These are phyloP conservation scores for Leishmania arabica DNA, from an alignment of 208 protist genomes.

Conservation along the genomic window DNA sequence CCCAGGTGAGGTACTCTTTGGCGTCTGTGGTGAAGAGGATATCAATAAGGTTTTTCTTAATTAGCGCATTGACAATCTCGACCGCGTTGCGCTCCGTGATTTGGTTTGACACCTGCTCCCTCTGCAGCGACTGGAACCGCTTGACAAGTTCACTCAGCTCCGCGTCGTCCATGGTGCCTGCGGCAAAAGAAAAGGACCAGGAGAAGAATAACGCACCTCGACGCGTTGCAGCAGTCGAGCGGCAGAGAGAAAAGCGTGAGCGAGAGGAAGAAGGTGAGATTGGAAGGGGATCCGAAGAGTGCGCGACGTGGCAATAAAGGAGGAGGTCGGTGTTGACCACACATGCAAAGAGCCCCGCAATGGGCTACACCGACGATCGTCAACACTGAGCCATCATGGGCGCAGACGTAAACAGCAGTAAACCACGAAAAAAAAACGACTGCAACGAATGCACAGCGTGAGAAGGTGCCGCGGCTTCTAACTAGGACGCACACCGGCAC, in stretches of 20 bases:
- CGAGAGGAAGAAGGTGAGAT: neutral
- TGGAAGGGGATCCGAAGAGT: neutral
- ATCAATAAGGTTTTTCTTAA: slow-evolving; percentile 72
- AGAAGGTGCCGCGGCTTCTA: neutral
- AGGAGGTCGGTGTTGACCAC: neutral
- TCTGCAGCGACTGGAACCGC: slow-evolving; percentile 73
- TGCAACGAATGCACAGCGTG: neutral
- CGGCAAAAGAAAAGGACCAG: neutral
- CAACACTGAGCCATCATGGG: neutral
- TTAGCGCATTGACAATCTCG: slow-evolving; percentile 74
- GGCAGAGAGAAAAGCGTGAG: neutral
- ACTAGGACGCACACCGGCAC: neutral
- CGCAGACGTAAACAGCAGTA: neutral
- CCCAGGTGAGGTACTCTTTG: slow-evolving; percentile 86
- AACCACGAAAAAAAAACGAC: neutral
- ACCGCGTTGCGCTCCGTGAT: slow-evolving; percentile 85
- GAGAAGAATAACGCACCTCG: neutral
- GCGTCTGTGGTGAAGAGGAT: slow-evolving; percentile 79
- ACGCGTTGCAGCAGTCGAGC: neutral
- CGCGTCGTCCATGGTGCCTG: slow-evolving; percentile 34
- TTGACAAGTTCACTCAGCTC: slow-evolving; percentile 69
- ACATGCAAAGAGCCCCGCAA: neutral
- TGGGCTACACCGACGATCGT: neutral
- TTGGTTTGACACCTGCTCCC: slow-evolving; percentile 57
- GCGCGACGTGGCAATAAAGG: neutral